These are phyloP conservation scores for Glycine latifolia DNA, from an alignment of 306 rosid species.

Conservation along the genomic window DNA sequence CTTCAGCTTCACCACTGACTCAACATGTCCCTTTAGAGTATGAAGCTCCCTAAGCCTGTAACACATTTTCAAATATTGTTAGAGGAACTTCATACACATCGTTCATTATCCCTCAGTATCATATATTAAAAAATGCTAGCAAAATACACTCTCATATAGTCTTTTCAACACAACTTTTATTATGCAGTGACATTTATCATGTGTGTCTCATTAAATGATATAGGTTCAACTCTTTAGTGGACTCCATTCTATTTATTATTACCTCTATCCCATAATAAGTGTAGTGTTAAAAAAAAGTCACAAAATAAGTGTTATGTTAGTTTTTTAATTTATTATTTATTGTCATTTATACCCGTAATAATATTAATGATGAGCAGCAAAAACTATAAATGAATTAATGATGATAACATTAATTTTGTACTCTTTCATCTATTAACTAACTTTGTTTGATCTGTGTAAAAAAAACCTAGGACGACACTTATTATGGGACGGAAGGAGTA, in stretches of 20 bases:
- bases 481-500: too few relatives aligned
- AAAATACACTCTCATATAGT: not conserved
- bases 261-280: too few relatives aligned
- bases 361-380: too few relatives aligned
- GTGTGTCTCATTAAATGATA: not conserved
- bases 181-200: not conserved
- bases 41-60: conserved; percentile 78
- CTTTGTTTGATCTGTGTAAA: too few relatives aligned
- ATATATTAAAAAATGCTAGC: not conserved
- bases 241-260: not conserved
- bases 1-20: conserved; percentile 90
- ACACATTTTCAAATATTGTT: conserved; percentile 20
- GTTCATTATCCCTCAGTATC: not conserved
- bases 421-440: too few relatives aligned
- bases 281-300: too few relatives aligned
- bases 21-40: conserved; percentile 92
- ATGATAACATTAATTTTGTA: too few relatives aligned
- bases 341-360: too few relatives aligned
- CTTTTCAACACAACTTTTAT: not conserved
- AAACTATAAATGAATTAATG: too few relatives aligned
- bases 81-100: not conserved
- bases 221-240: not conserved
- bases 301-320: too few relatives aligned
- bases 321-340: too few relatives aligned
- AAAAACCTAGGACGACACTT: too few relatives aligned